These are phyloP conservation scores for Sanghuangporus baumii DNA, from an alignment of 1,284 basidiomycete species.

Conservation along the genomic window DNA sequence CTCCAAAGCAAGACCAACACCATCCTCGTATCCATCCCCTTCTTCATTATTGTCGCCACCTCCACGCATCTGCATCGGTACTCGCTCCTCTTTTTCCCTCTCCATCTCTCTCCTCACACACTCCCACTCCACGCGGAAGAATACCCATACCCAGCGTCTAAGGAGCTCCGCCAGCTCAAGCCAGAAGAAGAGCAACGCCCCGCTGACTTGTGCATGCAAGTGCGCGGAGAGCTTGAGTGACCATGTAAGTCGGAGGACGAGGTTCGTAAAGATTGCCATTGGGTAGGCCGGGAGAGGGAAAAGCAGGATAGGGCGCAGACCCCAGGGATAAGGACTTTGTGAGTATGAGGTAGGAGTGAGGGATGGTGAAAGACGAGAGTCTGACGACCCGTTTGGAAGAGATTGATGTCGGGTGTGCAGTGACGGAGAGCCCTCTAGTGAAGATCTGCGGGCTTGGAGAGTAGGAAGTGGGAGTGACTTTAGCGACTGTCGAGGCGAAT, in stretches of 20 bases:
- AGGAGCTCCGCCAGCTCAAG: constrained; percentile 89
- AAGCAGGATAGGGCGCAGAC: constrained; percentile 66
- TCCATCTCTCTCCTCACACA: constrained; percentile 49
- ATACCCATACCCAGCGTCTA: constrained; percentile 95
- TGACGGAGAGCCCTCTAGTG: neutral
- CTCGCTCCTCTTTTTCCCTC: constrained; percentile 6
- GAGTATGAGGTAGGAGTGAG: neutral
- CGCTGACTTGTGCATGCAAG: constrained; percentile 70
- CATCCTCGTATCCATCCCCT: neutral
- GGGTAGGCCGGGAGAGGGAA: constrained; percentile 87
- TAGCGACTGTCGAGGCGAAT: constrained; percentile 21
- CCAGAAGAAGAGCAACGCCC: constrained; percentile 82
- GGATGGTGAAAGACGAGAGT: neutral
- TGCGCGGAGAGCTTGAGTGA: constrained; percentile 87
- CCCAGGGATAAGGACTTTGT: constrained; percentile 46
- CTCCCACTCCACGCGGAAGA: constrained; percentile 95
- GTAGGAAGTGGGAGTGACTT: constrained; percentile 40
- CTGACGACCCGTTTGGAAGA: neutral
- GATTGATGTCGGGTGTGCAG: neutral
- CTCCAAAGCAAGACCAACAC: neutral
- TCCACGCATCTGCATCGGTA: neutral
- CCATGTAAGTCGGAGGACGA: constrained; percentile 93
- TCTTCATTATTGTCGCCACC: neutral
- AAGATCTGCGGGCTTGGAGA: constrained; percentile 31
- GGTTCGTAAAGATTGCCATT: constrained; percentile 76